Evolutionary conservation across 306 rosid genomes (phyloP), one percentile per base, ranked within the genome.

Genomic region (Pterocarpus santalinus): DNA sequence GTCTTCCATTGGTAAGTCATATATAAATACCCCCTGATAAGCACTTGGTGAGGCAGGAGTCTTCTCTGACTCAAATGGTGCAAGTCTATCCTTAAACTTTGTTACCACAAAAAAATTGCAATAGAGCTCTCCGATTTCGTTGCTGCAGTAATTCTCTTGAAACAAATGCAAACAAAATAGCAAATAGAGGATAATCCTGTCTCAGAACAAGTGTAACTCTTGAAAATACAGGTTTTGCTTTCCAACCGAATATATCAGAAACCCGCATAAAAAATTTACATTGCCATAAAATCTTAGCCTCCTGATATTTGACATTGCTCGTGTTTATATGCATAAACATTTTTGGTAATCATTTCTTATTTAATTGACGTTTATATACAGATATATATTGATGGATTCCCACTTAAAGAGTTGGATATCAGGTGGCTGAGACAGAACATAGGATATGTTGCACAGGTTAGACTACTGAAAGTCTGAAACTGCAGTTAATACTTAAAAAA

Each of bases 391-490:
- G 97, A 92, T 84, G 97, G 97, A 17, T 78, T 73, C 74, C 88
- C 97, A 71, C 89, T 94, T 34, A 79, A 70, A 87, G 94, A 88
- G 72, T 84, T 94, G 84, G 97, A 94, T 32, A 75, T 92, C 80
- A 70, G 81, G 80, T 94, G 98, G 98, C 90, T 92, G 92, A 87
- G 98, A 80, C 91, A 92, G 83, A 89, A 90, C 76, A 86, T 94
- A 8, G 97, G 98, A 82, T 91, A 72, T 74, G 92, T 92, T 61
- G 88, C 94, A 51, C 98, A 94, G 98, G 98, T 94, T 82, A 60
- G 14, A 52, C 36, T 51, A 67, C 9, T 77, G 65, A 80, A 88
- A 81, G 28, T 22, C 28, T 22, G 28, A 22, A 22, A 22, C 69
- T 85, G 69, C 49, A 30, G 49, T 32, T n/a, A n/a, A 51, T 63